phyloP scores from a whole-genome alignment of 1,139 yeast genomes.

The Insectozyma bohioensis region DNA sequence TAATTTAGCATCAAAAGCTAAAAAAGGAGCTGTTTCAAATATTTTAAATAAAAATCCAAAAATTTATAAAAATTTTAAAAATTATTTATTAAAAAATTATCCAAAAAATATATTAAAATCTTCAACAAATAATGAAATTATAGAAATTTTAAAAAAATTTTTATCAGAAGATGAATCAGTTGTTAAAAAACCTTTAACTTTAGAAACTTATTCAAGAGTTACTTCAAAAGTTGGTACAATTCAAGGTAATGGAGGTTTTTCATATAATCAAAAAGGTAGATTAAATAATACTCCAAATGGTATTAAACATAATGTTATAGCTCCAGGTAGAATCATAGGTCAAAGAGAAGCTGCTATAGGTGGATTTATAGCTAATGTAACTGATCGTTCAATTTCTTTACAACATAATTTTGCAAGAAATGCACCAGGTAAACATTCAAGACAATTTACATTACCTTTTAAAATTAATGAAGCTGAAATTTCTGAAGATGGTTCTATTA shows the following conservation, averaged over 20 bases:
- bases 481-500: conserved; percentile 36
- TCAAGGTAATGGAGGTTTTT: conserved; percentile 73
- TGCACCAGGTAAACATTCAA: conserved; percentile 43
- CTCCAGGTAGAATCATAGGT: conserved; percentile 69
- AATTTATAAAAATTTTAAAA: conserved; percentile 31
- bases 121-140: conserved; percentile 12
- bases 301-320: conserved; percentile 53
- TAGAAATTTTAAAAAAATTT: conserved; percentile 29
- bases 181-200: conserved; percentile 20
- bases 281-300: conserved; percentile 77
- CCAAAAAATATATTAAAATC: conserved; percentile 32
- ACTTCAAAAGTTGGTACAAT: conserved; percentile 17
- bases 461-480: conserved; percentile 42
- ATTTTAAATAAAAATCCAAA: conserved; percentile 33
- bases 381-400: conserved; percentile 38
- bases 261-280: conserved; percentile 72
- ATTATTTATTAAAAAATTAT: conserved; percentile 34
- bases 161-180: conserved; percentile 22
- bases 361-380: conserved; percentile 61
- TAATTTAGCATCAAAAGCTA: conserved; percentile 29
- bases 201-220: conserved; percentile 11
- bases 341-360: conserved; percentile 64
- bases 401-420: conserved; percentile 43
- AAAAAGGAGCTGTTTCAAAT: conserved; percentile 26
- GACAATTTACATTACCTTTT: conserved; percentile 48